phyloP scores from a whole-genome alignment of 139 green algal species.

The Mesotaenium endlicherianum region DNA sequence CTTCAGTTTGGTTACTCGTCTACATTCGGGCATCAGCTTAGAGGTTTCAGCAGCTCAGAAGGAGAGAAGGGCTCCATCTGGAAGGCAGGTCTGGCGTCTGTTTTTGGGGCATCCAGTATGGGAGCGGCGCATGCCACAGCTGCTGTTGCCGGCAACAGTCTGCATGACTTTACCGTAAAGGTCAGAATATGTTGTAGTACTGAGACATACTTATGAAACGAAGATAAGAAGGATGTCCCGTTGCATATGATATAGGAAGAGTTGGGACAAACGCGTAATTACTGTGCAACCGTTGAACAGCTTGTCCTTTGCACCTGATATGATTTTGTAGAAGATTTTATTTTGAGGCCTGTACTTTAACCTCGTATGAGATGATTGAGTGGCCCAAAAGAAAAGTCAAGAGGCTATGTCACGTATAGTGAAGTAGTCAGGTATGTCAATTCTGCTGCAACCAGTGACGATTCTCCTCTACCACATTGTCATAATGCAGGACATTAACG shows the following conservation, averaged over 20 bases:
- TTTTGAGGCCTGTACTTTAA: slow-evolving; percentile 2
- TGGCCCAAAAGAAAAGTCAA: not conserved
- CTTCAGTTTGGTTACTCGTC: too few relatives aligned
- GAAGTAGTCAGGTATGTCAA: not conserved
- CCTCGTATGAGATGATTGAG: not conserved
- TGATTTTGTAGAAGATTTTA: slow-evolving; percentile 3
- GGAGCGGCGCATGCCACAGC: too few relatives aligned
- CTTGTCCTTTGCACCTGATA: not conserved
- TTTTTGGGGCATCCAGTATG: too few relatives aligned
- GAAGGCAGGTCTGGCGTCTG: too few relatives aligned
- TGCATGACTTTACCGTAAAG: slow-evolving; percentile 35
- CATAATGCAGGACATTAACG: slow-evolving; percentile 51
- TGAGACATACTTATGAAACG: not conserved
- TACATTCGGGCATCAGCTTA: too few relatives aligned
- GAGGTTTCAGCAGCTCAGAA: too few relatives aligned
- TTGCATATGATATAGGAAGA: not conserved
- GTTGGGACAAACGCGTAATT: not conserved
- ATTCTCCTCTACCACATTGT: not conserved
- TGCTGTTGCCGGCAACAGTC: slow-evolving; percentile 23
- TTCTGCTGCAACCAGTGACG: not conserved
- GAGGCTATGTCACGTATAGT: not conserved
- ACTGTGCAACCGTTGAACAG: not conserved
- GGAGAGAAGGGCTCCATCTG: too few relatives aligned
- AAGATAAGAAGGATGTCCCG: not conserved
- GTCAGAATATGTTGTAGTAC: not conserved